These are phyloP conservation scores for Sisymbrium irio DNA, from an alignment of 345 rosid genomes.

Conservation along the genomic window DNA sequence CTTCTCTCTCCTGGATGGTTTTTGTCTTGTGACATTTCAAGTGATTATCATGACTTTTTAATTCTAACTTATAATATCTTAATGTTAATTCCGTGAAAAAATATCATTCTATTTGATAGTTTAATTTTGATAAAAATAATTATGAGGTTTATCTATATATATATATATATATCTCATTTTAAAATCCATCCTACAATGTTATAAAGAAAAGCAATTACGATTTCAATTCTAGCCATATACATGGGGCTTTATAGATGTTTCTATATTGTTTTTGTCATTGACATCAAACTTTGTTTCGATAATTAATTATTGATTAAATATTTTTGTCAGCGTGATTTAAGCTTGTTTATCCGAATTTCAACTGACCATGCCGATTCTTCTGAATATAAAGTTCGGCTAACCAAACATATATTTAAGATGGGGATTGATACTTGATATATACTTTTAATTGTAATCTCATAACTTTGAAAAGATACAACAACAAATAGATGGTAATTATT, in stretches of 20 bases:
- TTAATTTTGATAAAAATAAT: neutral
- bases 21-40: slow-evolving; percentile 1
- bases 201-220: neutral
- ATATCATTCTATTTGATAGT: neutral
- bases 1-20: neutral
- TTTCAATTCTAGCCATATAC: neutral
- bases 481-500: neutral
- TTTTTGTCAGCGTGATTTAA: slow-evolving; percentile 7
- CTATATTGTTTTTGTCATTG: neutral
- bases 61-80: neutral
- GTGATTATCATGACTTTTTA: slow-evolving; percentile 4
- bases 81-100: neutral
- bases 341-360: neutral
- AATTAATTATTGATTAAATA: neutral
- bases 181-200: neutral
- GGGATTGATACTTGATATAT: slow-evolving; percentile 9
- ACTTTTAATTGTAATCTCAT: neutral
- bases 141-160: neutral
- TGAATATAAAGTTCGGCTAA: slow-evolving; percentile 7
- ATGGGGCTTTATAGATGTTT: too few relatives aligned
- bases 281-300: neutral
- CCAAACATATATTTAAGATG: slow-evolving; percentile 5
- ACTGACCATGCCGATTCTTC: neutral
- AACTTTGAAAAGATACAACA: neutral
- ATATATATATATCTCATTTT: neutral